Percentiles rank a stretch among this genome's conserved stretches.
These are phyloP conservation scores for Verticillium klebahnii DNA, from an alignment of 2,329 filamentous ascomycete species.

Conservation along the genomic window DNA sequence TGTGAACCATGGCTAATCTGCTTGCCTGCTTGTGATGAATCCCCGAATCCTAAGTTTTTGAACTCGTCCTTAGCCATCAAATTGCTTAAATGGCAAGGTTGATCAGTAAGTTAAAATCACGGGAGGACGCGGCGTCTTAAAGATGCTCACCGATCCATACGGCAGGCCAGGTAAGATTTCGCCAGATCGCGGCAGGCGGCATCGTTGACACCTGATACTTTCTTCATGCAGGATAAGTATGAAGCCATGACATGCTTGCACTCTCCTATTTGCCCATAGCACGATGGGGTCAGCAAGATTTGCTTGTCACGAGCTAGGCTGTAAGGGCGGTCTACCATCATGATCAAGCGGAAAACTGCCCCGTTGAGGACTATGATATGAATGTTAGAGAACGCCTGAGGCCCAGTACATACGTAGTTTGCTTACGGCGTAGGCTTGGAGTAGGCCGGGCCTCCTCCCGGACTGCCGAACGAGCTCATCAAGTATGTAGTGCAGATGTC, in stretches of 20 bases:
- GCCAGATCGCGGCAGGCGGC: slow-evolving; percentile 79
- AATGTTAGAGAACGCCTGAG: not conserved
- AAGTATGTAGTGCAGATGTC: not conserved
- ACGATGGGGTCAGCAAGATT: slow-evolving; percentile 3
- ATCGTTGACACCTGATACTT: slow-evolving; percentile 77
- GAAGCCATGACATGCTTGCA: slow-evolving; percentile 84
- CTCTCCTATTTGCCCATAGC: slow-evolving; percentile 58
- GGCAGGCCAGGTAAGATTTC: slow-evolving; percentile 83
- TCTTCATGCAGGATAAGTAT: slow-evolving; percentile 86
- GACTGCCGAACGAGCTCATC: slow-evolving; percentile 66
- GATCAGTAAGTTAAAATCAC: not conserved
- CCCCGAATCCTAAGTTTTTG: slow-evolving; percentile 79
- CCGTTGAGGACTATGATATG: slow-evolving; percentile 65
- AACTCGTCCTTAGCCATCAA: slow-evolving; percentile 96
- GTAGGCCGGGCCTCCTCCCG: slow-evolving; percentile 59
- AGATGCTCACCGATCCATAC: slow-evolving; percentile 81
- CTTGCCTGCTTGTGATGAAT: slow-evolving; percentile 14
- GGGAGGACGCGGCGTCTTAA: not conserved
- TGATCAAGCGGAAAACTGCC: slow-evolving; percentile 97
- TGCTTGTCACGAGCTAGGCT: not conserved
- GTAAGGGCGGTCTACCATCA: slow-evolving; percentile 47
- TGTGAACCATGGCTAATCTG: slow-evolving; percentile 11
- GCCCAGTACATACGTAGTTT: not conserved
- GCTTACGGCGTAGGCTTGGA: slow-evolving; percentile 67
- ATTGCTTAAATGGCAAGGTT: slow-evolving; percentile 52